Base-by-base conservation (phyloP, 1,284 basidiomycete genomes). In the Inonotus hispidus region DNA sequence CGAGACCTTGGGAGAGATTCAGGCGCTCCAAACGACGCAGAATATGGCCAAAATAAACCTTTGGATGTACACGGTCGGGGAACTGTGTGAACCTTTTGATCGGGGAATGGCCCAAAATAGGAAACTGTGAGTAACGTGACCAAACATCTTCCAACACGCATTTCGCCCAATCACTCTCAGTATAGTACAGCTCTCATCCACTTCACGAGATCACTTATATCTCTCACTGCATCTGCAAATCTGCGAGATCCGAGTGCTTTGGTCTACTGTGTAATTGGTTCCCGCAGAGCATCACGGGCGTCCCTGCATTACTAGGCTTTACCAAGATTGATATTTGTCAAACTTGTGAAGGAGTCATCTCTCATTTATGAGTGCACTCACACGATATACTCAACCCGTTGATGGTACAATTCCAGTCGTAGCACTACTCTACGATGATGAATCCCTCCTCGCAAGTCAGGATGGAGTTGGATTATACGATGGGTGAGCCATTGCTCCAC, bases 391-490 rank as follows among this genome's bases (percentile, higher is more conserved):
- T 46, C 75, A 71, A 65, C 67, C 75, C 27, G 75, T 88, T 11
- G 88, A 92, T 65, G 88, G 89, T 19, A 84, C 85, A 0, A 89
- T 91, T 54, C 90, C 90, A 3, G 76, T 90, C 6, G 78, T 77
- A 47, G 88, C 88, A 5, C 74, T 90, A n/a, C 75, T 92, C 0
- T 91, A 91, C 66, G 77, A 82, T 6, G 90, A 93, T 61, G 94
- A 97, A 73, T 82, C 84, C 46, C 77, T 91, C 52, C 75, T 91
- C 2, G 78, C 83, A 2, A 84, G 80, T 39, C 92, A 93, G 71
- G 88, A 92, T 50, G 76, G 76, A 49, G 87, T 96, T 3, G 94
- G 94, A 1, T 85, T 97, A 61, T 97, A 97, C 70, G 89, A 94
- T 68, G 92, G 91, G 93, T 95, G 72, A 68, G 87, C 75, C 14